phyloP scores from a whole-genome alignment of 2,329 filamentous ascomycete species.

The Exserohilum rostratum region DNA sequence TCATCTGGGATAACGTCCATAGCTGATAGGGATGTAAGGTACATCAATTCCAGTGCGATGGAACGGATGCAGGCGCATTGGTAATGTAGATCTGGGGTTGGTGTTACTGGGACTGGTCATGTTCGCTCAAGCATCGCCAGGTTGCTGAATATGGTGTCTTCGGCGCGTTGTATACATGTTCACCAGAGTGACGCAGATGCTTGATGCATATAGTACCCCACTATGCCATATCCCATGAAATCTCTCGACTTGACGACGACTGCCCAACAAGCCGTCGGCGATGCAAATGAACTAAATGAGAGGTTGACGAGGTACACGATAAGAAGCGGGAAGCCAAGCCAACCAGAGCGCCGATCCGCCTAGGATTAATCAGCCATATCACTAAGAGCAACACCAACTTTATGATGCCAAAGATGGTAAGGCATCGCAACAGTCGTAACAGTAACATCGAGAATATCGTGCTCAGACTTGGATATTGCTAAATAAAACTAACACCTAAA shows the following conservation, averaged over 20 bases:
- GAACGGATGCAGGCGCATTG: not conserved
- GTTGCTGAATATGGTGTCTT: not conserved
- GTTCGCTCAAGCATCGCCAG: not conserved
- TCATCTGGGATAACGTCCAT: slow-evolving; percentile 26
- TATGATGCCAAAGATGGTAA: not conserved
- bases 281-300: not conserved
- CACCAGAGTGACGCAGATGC: not conserved
- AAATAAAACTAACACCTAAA: not conserved
- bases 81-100: not conserved
- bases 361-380: slow-evolving; percentile 31
- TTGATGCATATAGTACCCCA: not conserved
- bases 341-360: slow-evolving; percentile 21
- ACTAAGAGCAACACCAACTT: slow-evolving; percentile 19
- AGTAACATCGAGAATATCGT: no score
- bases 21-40: not conserved
- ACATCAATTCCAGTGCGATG: not conserved
- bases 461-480: not conserved
- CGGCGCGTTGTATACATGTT: not conserved
- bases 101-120: not conserved
- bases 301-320: slow-evolving; percentile 17
- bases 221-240: not conserved
- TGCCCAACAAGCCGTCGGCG: not conserved
- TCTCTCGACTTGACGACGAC: not conserved
- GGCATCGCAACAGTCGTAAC: no score
- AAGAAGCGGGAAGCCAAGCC: slow-evolving; percentile 18